phyloP scores from a whole-genome alignment of 495 filamentous ascomycete genomes.

The Annulohypoxylon stygium region DNA sequence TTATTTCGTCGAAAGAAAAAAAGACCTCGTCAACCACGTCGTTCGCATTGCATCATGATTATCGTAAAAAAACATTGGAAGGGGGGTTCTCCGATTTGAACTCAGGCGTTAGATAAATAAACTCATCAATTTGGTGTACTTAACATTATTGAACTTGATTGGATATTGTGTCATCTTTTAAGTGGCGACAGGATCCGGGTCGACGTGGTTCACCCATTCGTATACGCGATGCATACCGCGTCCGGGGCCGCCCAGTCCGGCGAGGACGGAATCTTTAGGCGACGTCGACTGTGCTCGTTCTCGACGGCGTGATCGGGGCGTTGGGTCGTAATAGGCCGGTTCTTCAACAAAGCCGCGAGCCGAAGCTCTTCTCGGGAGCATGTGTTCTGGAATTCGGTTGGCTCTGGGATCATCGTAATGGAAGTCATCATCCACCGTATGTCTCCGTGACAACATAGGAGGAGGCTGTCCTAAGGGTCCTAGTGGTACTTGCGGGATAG shows the following conservation, averaged over 20 bases:
- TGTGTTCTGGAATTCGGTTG: conserved; percentile 31
- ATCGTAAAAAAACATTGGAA: conserved; percentile 23
- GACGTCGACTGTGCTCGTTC: conserved; percentile 38
- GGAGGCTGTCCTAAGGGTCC: conserved; percentile 38
- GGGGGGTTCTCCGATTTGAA: conserved; percentile 6
- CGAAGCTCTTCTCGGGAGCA: conserved; percentile 39
- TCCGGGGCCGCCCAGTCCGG: conserved; percentile 60
- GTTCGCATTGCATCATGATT: conserved; percentile 24
- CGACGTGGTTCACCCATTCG: conserved; percentile 64
- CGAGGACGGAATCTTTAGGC: conserved; percentile 57
- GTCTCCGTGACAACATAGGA: conserved; percentile 50
- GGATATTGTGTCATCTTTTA: not conserved
- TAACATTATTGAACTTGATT: conserved; percentile 15
- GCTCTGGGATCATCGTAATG: conserved; percentile 50
- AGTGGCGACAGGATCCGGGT: conserved; percentile 45
- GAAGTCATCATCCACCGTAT: conserved; percentile 59
- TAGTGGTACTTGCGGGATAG: conserved; percentile 34
- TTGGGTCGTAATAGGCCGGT: conserved; percentile 34
- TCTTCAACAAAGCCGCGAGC: conserved; percentile 47
- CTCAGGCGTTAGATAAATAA: conserved; percentile 18
- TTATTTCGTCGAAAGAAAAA: conserved; percentile 12
- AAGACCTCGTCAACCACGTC: conserved; percentile 28
- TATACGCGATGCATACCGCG: conserved; percentile 61
- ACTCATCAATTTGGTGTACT: conserved; percentile 15
- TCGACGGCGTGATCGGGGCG: conserved; percentile 43